Evolutionary conservation across 192 early-diverging fungal genomes (phyloP), one percentile per base, ranked within the genome.

Genomic region (Coemansia sp.): DNA sequence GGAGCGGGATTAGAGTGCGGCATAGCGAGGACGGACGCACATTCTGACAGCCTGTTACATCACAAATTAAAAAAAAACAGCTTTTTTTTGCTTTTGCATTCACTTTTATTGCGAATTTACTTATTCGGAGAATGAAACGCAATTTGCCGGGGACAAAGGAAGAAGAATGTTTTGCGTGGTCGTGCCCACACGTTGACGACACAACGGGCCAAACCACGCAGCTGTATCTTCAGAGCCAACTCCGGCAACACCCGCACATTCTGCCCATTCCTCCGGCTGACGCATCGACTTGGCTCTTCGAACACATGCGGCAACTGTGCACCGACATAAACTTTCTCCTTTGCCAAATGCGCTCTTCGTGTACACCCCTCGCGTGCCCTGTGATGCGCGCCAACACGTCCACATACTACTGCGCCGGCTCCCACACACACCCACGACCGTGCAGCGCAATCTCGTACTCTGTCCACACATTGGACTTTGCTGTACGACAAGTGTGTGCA

Each of bases 351-450:
- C 85, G 86, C 68, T 37, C 65, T 14, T 95, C 97, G 62, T 95
- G 93, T 68, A 93, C 88, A 0, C 65, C 78, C 2, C 79, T 84
- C 23, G 71, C 78, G 4, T 98, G 97, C 66, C 91, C 91, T 1
- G 88, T 94, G 42, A 98, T 98, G 97, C 90, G 93, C 58, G 94
- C 95, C 2, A 85, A 88, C 40, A 94, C 93, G 26, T 93, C 90
- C 85, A 82, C 89, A 59, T 98, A 93, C 72, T 87, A 94, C 26
- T 98, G 96, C 66, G 97, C 97, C 3, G 91, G 90, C 7, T 25
- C 6, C 51, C 97, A 98, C 60, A 82, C 85, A 25, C 72, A 83
- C 82, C 95, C 75, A 15, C 15, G 59, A 9, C 66, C 92, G 84
- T 98, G 96, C 63, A 85, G 85, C 31, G 96, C 96, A 2, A 88